Base-by-base conservation (phyloP, 768 basidiomycete genomes). In the Lentinula boryana region DNA sequence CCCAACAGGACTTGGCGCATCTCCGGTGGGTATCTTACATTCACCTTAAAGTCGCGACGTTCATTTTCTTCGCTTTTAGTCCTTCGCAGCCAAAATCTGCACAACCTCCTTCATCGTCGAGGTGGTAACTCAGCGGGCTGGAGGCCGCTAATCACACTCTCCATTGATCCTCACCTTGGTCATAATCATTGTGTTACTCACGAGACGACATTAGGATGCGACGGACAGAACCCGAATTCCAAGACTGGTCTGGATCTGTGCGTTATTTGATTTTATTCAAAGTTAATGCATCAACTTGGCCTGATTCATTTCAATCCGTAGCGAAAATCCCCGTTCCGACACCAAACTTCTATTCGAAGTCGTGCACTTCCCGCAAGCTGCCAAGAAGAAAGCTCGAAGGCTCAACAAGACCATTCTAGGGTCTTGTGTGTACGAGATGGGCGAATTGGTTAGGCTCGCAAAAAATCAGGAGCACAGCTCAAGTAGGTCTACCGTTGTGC, bases 191-290 rank as follows among this genome's bases (percentile, higher is more conserved):
- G 57, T 21, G 7, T 27, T 0, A 0, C 23, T n/a, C 36, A 48
- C 46, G 88, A 90, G 65, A 75, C 82, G 8, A 70, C 75, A 21
- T 80, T 91, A 2, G 89, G 88, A 0, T 74, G 75, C 18, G 87
- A 91, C 59, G 89, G 89, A 0, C 87, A 89, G 66, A 87, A 85
- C 60, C 80, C 86, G 0, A 89, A 90, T 65, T 71, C 84, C 52
- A 86, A 84, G 63, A 75, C 79, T 1, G 70, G 69, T 0, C 80
- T 85, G 60, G 64, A 68, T 31, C 74, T 88, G 88, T 89, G 67
- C 58, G 85, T 75, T n/a, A 1, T 18, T 31, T 16, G 0, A 33
- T 50, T 41, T 27, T 32, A 21, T 5, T 33, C 12, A 3, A 27
- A 7, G 13, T 16, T 4, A 5, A 10, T 31, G 32, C 36, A 46